These are phyloP conservation scores for Hura crepitans DNA, from an alignment of 441 rosid species.

Conservation along the genomic window DNA sequence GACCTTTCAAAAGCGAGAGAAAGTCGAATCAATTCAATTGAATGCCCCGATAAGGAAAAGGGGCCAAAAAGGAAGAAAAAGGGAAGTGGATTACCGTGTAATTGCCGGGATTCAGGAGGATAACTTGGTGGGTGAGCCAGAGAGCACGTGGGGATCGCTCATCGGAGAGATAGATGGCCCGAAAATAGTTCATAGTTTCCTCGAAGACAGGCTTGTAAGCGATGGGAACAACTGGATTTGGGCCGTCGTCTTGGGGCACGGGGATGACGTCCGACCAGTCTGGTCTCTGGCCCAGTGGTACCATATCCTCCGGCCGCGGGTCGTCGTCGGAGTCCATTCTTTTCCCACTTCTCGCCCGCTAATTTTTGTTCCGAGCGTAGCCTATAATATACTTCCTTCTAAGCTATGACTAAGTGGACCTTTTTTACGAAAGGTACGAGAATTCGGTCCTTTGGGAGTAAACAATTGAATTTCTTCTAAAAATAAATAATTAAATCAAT, in stretches of 20 bases:
- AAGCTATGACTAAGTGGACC: not conserved
- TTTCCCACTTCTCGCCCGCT: conserved; percentile 1
- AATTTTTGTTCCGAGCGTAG: too few species aligned
- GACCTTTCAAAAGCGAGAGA: conserved; percentile 43
- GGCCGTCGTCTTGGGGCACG: conserved; percentile 79
- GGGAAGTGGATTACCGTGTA: conserved; percentile 58
- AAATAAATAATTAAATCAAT: too few species aligned
- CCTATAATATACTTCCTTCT: too few species aligned
- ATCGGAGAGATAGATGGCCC: conserved; percentile 61
- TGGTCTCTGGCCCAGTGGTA: conserved; percentile 48
- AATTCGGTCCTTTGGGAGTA: not conserved
- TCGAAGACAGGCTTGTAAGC: conserved; percentile 75
- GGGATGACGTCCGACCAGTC: conserved; percentile 86
- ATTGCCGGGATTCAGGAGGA: conserved; percentile 70
- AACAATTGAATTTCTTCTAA: too few species aligned
- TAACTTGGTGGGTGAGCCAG: conserved; percentile 53
- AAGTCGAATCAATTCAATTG: not conserved
- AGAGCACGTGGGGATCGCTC: conserved; percentile 87
- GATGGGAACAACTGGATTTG: conserved; percentile 77
- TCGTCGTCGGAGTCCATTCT: conserved; percentile 38
- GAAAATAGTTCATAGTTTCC: conserved; percentile 89
- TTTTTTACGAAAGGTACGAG: not conserved
- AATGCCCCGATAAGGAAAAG: not conserved
- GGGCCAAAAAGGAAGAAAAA: not conserved
- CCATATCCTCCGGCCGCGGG: conserved; percentile 11